phyloP scores from a whole-genome alignment of 2,329 filamentous ascomycete species.

The Trichoderma sp. region DNA sequence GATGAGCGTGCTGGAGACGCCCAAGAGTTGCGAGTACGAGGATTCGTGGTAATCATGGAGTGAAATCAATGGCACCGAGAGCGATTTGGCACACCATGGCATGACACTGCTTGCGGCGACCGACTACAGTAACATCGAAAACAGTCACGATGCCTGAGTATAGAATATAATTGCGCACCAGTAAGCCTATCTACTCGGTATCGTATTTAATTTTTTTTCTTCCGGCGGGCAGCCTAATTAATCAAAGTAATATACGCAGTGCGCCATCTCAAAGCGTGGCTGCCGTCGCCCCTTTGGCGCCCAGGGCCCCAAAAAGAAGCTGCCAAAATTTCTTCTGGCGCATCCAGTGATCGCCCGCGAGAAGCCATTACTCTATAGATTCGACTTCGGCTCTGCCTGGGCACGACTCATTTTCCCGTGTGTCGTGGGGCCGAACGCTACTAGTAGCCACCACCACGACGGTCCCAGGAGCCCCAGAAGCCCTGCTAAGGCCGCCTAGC shows the following conservation, averaged over 20 bases:
- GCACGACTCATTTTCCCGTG: conserved; percentile 23
- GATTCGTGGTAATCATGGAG: neutral
- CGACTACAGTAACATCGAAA: neutral
- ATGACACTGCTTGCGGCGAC: conserved; percentile 6
- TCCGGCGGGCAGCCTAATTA: neutral
- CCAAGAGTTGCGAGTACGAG: neutral
- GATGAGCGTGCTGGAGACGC: neutral
- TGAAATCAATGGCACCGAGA: neutral
- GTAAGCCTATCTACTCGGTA: neutral
- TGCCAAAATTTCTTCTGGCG: neutral
- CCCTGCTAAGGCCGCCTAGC: neutral
- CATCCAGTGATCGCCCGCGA: conserved; percentile 5
- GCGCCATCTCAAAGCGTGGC: neutral
- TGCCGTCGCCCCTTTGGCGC: neutral
- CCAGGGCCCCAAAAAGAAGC: neutral
- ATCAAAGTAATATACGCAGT: neutral
- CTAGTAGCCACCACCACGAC: neutral
- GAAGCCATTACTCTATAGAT: conserved; percentile 19
- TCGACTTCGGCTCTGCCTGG: conserved; percentile 7
- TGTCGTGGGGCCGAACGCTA: conserved; percentile 21
- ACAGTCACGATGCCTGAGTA: neutral
- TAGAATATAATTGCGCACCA: neutral
- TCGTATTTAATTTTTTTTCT: neutral
- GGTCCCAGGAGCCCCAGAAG: neutral
- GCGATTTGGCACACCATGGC: neutral